Percentiles rank a stretch among this genome's conserved stretches.
phyloP scores from a whole-genome alignment of 2,329 filamentous ascomycete species.

The Talaromyces albobiverticillius region DNA sequence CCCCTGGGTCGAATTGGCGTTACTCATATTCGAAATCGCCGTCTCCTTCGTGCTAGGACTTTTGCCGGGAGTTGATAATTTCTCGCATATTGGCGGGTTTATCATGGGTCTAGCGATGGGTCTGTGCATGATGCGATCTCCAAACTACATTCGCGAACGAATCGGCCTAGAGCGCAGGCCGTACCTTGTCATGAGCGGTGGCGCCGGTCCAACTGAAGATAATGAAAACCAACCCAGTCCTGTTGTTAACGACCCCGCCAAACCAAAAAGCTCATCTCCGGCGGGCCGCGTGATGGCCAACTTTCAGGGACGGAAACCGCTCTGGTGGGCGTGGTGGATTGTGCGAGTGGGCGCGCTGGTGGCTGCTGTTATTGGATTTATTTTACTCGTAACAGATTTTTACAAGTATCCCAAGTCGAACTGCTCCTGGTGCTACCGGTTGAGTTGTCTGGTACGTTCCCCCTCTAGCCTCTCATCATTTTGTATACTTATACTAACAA shows the following conservation, averaged over 20 bases:
- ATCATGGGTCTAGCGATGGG: constrained; percentile 86
- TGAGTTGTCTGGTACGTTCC: constrained; percentile 90
- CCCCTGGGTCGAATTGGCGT: constrained; percentile 80
- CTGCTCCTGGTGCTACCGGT: constrained; percentile 91
- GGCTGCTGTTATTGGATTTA: constrained; percentile 78
- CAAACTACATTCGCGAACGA: constrained; percentile 71
- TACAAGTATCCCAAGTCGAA: constrained; percentile 68
- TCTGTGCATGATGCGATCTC: constrained; percentile 83
- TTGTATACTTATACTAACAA: neutral
- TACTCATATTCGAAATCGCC: constrained; percentile 78
- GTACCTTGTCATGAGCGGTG: constrained; percentile 65
- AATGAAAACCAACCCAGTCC: neutral
- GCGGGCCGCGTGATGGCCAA: constrained; percentile 59
- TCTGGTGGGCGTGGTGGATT: constrained; percentile 99
- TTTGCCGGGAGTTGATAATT: constrained; percentile 91
- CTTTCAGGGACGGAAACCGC: constrained; percentile 85
- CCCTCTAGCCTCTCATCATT: neutral
- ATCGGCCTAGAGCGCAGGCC: constrained; percentile 67
- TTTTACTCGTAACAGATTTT: constrained; percentile 85
- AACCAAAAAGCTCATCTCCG: constrained; percentile 27
- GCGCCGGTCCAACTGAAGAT: constrained; percentile 32
- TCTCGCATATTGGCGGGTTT: constrained; percentile 94
- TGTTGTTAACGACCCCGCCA: constrained; percentile 19
- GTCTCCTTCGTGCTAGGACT: constrained; percentile 92
- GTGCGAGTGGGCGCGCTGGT: constrained; percentile 75